A percentile compares a stretch with the other conserved stretches of the same genome.
These are phyloP conservation scores for Coleophoma crateriformis DNA, from an alignment of 2,329 filamentous ascomycete species.

Conservation along the genomic window DNA sequence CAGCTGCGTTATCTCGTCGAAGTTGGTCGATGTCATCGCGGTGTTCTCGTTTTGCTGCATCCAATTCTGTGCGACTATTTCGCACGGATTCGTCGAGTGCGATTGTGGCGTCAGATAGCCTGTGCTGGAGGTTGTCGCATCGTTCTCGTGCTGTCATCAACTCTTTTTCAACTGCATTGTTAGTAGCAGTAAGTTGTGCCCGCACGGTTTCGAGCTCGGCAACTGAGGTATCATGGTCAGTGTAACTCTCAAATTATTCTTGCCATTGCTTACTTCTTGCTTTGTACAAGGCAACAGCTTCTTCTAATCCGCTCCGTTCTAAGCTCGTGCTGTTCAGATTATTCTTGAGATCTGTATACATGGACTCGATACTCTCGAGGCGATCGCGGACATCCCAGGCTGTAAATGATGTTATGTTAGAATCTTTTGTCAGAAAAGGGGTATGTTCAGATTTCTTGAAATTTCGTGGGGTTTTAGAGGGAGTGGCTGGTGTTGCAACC, in stretches of 20 bases:
- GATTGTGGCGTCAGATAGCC: constrained; percentile 38
- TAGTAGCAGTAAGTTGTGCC: constrained; percentile 27
- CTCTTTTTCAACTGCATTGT: constrained; percentile 58
- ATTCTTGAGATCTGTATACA: constrained; percentile 67
- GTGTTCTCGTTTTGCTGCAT: constrained; percentile 47
- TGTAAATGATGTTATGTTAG: constrained; percentile 61
- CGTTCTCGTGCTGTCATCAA: constrained; percentile 51
- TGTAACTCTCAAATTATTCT: neutral
- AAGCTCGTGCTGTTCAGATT: constrained; percentile 65
- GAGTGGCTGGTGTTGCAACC: constrained; percentile 21
- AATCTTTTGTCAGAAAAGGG: constrained; percentile 63
- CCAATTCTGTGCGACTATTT: constrained; percentile 45
- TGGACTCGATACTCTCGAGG: constrained; percentile 69
- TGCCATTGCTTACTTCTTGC: constrained; percentile 34
- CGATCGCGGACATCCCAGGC: constrained; percentile 76
- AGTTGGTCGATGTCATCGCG: constrained; percentile 51
- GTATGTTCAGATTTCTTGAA: constrained; percentile 33
- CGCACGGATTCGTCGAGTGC: constrained; percentile 44
- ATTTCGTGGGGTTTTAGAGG: constrained; percentile 37
- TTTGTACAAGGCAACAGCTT: constrained; percentile 70
- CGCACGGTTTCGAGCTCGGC: constrained; percentile 43
- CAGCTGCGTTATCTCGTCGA: constrained; percentile 40
- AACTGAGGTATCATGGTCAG: constrained; percentile 7
- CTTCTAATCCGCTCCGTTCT: constrained; percentile 65
- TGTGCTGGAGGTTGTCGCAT: constrained; percentile 26